Base-by-base conservation (phyloP, 129 eudicot species). In the Arctium minus region DNA sequence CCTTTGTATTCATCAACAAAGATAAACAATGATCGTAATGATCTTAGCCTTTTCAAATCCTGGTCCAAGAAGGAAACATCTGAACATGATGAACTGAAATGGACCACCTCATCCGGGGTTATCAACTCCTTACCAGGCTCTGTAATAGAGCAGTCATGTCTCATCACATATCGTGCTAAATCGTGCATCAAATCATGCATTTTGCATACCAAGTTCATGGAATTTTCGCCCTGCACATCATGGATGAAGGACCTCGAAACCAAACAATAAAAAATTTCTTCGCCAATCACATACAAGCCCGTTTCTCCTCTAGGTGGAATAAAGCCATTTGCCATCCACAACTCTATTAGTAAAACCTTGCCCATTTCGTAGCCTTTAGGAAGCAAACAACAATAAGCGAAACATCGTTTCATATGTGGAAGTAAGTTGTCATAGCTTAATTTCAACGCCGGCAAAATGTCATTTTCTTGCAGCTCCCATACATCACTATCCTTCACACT, bases 171-270 rank as follows among this genome's bases (percentile, higher is more conserved):
- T 53, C 64, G 6, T 1, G 91, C 89, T 35, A 88, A 76, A 72
- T 88, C 91, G 48, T 88, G 81, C 62, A 86, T 68, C 32, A 88
- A 85, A 75, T 86, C 87, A 44, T 88, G 89, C 86, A 88, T 83
- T 72, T 75, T 77, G 38, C 60, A 83, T 27, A 11, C 77, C 81
- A 73, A 81, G 80, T 50, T 50, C 62, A 50, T 11, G n/a, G 62
- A 50, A 50, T 2, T 0, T 12, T 4, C 15, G 50, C 53, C 72
- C 10, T 38, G n/a, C 40, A 38, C 65, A 18, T 76, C 82, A 6
- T 82, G 80, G 77, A 85, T 82, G 44, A 87, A 87, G 1, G 83
- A 87, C 50, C 89, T 76, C 6, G 85, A 80, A 32, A 44, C 56
- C 56, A 88, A 48, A 40, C 86, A 85, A 11, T 42, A 22, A 56